Evolutionary conservation across 768 basidiomycete species (phyloP), one percentile per base, ranked within the genome.

Genomic region (Tylopilus intermedius): DNA sequence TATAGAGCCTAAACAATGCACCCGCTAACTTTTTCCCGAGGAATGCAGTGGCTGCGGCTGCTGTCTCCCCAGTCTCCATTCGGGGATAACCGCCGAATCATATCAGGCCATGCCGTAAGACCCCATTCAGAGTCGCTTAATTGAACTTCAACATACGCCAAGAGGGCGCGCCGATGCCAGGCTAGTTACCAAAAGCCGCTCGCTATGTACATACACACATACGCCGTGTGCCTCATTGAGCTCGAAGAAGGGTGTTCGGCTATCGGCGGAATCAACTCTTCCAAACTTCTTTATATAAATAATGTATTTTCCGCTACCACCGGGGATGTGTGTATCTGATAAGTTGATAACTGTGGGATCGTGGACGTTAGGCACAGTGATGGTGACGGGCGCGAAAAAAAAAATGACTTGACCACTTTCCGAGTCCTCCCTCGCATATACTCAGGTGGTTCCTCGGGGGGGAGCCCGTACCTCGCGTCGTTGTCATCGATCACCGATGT

Each of bases 311-410:
- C 49, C 49, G 54, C 45, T 9, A 26, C 38, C 30, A 6, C 35
- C 56, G 51, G 60, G 35, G 21, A 37, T 43, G 3, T 24, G 30
- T 2, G 45, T 18, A 47, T 60, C 48, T 60, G 26, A 49, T 41
- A 45, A 48, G 32, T 45, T 60, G 26, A 49, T 41, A 45, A 48
- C 37, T 45, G 40, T 49, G 58, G 33, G 45, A 48, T n/a, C 35
- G 2, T 26, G 51, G 40, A 46, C 37, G 59, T 47, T 49, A 62
- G 60, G 60, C 60, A 60, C 59, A 45, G 1, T 62, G 60, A 54
- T 62, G 45, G 7, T 30, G 30, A 30, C 30, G 30, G 30, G 7
- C 30, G 30, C 7, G 29, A 29, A 5, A 5, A 29, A 24, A 24
- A 24, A 5, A 24, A 24, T 24, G 5, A 24, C 24, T 5, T 24